These are phyloP conservation scores for Kazachstania sp. DNA, from an alignment of 1,139 yeast genomes.

Conservation along the genomic window DNA sequence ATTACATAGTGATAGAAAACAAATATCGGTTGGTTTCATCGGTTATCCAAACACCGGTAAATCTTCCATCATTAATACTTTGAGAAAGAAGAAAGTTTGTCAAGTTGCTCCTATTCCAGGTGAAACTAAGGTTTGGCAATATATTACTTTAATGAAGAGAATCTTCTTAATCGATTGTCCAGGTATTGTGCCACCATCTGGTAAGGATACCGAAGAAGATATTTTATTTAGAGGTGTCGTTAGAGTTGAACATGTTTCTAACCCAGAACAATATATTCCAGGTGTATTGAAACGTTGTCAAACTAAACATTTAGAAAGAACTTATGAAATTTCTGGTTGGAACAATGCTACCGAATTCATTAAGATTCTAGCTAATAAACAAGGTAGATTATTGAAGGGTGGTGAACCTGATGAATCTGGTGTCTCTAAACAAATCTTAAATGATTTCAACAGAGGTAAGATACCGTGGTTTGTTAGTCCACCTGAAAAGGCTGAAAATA, in stretches of 20 bases:
- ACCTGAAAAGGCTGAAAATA: constrained; percentile 40
- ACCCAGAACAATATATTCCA: constrained; percentile 93
- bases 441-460: constrained; percentile 93
- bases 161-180: constrained; percentile 96
- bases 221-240: constrained; percentile 94
- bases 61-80: constrained; percentile 88
- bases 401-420: constrained; percentile 97
- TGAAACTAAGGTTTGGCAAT: constrained; percentile 98
- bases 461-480: constrained; percentile 98
- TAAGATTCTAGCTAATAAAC: constrained; percentile 84
- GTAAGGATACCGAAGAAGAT: constrained; percentile 86
- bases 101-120: constrained; percentile 98
- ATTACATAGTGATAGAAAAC: constrained; percentile 87
- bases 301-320: constrained; percentile 84
- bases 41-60: constrained; percentile 98
- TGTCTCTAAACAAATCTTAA: constrained; percentile 80
- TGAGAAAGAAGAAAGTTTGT: constrained; percentile 92
- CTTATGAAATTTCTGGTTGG: constrained; percentile 95
- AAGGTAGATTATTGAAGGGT: constrained; percentile 87
- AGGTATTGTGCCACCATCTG: constrained; percentile 95
- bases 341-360: constrained; percentile 72
- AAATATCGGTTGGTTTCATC: constrained; percentile 91
- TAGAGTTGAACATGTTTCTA: constrained; percentile 90
- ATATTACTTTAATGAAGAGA: constrained; percentile 91
- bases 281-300: constrained; percentile 80